Base-by-base conservation (phyloP, 176 grass and related monocot genomes). In the Bromus sterilis region DNA sequence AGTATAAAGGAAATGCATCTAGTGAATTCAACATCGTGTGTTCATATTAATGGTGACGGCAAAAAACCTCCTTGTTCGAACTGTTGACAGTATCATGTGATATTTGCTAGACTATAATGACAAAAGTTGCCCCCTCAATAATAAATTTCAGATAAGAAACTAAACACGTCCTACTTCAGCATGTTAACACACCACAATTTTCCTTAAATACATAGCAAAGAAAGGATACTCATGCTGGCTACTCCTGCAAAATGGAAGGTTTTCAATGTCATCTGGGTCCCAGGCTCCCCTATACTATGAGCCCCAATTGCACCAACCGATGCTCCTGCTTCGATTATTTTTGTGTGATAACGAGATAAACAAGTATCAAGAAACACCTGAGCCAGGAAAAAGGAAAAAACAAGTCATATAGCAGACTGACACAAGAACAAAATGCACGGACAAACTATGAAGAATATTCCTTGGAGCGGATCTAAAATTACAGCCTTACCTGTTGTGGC, bases 171-270 rank as follows among this genome's bases (percentile, higher is more conserved):
- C 13, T 23, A 71, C 11, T 55, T 70, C 11, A 71, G n/a, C 48
- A 81, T 29, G 26, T 68, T 34, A 56, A 44, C n/a, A 76, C 15
- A 24, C n/a, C 26, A 81, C 13, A 60, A 63, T 40, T 76, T 80
- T 87, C 30, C 26, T 74, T 23, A 84, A 81, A 21, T 49, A 49
- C 23, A n/a, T 49, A 48, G 71, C 77, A 81, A 81, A 69, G 74
- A 75, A 78, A 89, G 86, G 92, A 94, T 94, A 94, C 92, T 98
- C 95, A 98, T 98, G 83, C 92, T 97, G 78, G 95, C 95, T 83
- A 98, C 95, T 89, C 95, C 95, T 67, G 95, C 95, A 94, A 98
- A 98, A 69, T 98, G 95, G 66, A 98, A 98, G 40, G 95, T 98
- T 86, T 98, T 98, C 48, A 98, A 59, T 41, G 95, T 98, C 95